phyloP scores from a whole-genome alignment of 176 grass and related monocot genomes.

The sorghum (Sorghum bicolor) region Sorghum_bicolor_NCBIv3 NC_012876.2:59154001-59154500 shows the following conservation, averaged over 20 bases:
- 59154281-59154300: conserved; percentile 55
- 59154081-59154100: conserved; percentile 68
- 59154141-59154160: conserved; percentile 49
- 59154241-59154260: not conserved
- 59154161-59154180: conserved; percentile 50
- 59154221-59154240: not conserved
- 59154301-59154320: conserved; percentile 44
- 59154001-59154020: not conserved
- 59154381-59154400: conserved; percentile 65
- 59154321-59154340: conserved; percentile 41
- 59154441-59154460: conserved; percentile 15
- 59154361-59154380: conserved; percentile 57
- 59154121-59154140: conserved; percentile 57
- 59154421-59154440: conserved; percentile 57
- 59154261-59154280: conserved; percentile 1
- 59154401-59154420: conserved; percentile 64
- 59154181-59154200: conserved; percentile 59
- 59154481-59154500: conserved; percentile 22
- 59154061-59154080: conserved; percentile 44
- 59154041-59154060: not conserved
- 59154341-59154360: conserved; percentile 56
- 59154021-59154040: not conserved
- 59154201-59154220: not conserved
- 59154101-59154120: conserved; percentile 61
- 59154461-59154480: conserved; percentile 26